Evolutionary conservation across 768 basidiomycete genomes (phyloP).

Genomic region (Russula earlei): DNA sequence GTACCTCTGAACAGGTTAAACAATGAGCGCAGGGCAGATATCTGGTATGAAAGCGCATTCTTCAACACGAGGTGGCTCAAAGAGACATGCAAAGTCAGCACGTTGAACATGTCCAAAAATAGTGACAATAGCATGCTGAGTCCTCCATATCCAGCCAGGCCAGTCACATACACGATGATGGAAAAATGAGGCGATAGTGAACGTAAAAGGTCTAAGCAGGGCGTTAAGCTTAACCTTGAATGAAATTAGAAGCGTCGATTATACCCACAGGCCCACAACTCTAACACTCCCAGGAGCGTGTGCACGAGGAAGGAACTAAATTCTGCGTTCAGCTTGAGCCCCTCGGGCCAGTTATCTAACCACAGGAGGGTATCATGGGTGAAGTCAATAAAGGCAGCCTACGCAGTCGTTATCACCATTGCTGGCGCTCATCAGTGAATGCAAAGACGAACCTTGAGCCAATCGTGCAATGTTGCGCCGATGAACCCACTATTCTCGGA

Average conservation of each 20-base stretch:
- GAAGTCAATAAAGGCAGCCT: slow-evolving; percentile 37
- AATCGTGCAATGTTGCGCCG: slow-evolving; percentile 27
- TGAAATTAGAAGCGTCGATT: neutral
- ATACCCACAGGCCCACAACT: slow-evolving; percentile 62
- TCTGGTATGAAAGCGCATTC: slow-evolving; percentile 49
- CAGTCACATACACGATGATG: slow-evolving; percentile 8
- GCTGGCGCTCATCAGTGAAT: neutral
- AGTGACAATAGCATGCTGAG: slow-evolving; percentile 11
- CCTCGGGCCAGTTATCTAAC: slow-evolving; percentile 94
- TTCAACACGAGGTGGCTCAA: slow-evolving; percentile 58
- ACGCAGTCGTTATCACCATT: neutral
- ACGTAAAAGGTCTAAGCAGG: neutral
- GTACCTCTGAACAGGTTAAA: slow-evolving; percentile 89
- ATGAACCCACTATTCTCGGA: slow-evolving; percentile 52
- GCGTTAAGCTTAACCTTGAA: neutral
- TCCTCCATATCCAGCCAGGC: slow-evolving; percentile 16
- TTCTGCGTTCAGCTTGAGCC: slow-evolving; percentile 92
- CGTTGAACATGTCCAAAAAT: slow-evolving; percentile 32
- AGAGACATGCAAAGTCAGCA: slow-evolving; percentile 65
- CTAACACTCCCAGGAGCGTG: slow-evolving; percentile 54
- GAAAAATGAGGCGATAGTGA: slow-evolving; percentile 8
- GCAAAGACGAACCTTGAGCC: slow-evolving; percentile 1
- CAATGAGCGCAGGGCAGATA: slow-evolving; percentile 51
- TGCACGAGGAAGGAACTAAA: slow-evolving; percentile 80
- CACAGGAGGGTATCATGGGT: slow-evolving; percentile 54